Conservation (phyloP, 75 land plant genomes). For the Adiantum capillusveneris region DNA sequence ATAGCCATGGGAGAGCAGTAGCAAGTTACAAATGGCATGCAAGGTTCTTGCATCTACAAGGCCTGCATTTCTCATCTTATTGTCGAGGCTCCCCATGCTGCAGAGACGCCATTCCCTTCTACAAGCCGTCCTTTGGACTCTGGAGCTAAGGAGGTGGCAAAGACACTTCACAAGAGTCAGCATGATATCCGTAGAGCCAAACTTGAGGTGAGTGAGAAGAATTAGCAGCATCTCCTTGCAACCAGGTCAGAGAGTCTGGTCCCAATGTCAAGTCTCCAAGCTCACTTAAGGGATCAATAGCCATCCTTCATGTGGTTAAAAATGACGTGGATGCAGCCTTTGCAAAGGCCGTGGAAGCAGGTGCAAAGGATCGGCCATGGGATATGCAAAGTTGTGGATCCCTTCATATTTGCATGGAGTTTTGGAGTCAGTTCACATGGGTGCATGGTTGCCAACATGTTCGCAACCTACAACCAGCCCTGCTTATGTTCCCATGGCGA, state of each 20-base stretch:
- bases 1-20: too few relatives aligned
- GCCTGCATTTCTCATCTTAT: too few relatives aligned
- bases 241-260: conserved; percentile 38
- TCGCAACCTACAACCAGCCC: too few relatives aligned
- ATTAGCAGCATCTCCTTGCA: too few relatives aligned
- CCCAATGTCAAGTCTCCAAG: conserved; percentile 17
- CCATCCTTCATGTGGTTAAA: conserved; percentile 44
- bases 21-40: too few relatives aligned
- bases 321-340: conserved; percentile 55
- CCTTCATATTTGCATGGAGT: conserved; percentile 63
- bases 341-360: conserved; percentile 46
- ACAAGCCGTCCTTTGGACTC: conserved; percentile 70
- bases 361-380: conserved; percentile 33
- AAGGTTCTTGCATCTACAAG: too few relatives aligned
- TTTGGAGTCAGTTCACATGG: too few relatives aligned
- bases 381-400: conserved; percentile 58
- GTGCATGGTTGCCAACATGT: too few relatives aligned
- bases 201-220: conserved; percentile 45
- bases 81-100: conserved; percentile 55
- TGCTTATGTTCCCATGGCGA: too few relatives aligned
- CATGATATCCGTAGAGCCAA: conserved; percentile 44
- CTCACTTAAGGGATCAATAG: conserved; percentile 12
- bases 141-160: conserved; percentile 63
- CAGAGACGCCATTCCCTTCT: conserved; percentile 70
- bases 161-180: conserved; percentile 42